Evolutionary conservation across 257 asterid genomes (phyloP), one percentile per base, ranked within the genome.

Genomic region (Cinchona pubescens): DNA sequence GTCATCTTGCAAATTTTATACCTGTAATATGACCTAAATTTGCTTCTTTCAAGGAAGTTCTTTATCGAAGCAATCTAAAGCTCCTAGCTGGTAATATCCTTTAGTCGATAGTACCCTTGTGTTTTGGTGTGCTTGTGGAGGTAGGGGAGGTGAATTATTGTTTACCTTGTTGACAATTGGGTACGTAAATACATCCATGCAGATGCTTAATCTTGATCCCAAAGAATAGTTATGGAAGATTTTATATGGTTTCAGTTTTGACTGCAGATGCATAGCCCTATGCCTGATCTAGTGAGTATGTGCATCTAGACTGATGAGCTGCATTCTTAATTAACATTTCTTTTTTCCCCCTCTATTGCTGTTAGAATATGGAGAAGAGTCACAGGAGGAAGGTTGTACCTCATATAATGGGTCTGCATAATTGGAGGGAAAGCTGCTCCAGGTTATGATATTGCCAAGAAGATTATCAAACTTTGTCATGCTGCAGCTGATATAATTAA

Each of bases 401-500:
- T 71, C 89, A 83, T 58, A n/a, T n/a, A n/a, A n/a, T n/a, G n/a
- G n/a, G 89, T 86, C 63, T 86, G 86, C 76, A 77, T 86, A 76
- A 86, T 86, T 56, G 89, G 89, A 74, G 89, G 89, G 65, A 86
- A 86, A 86, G 87, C 89, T 74, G 89, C 89, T 29, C 89, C 89
- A 59, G 89, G 89, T 60, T 86, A 86, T 72, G 89, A 83, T 60
- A 78, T 79, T 77, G 89, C 89, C n/a, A 86, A 86, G 84, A 83
- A 83, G 76, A 86, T 83, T 45, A 86, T 86, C 84, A 86, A 86
- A 73, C 87, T 86, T 63, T 86, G 89, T 63, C 89, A 86, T 81
- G 87, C 83, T 13, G 89, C 83, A 45, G 89, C 87, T 55, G 89
- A 86, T 73, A 83, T 76, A 69, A 69, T 86, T 77, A 86, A 86